A percentile compares a stretch with the other conserved stretches of the same genome.
Evolutionary conservation across 495 filamentous ascomycete species (phyloP).

Genomic region (Paragyromitra xinjiangensis): DNA sequence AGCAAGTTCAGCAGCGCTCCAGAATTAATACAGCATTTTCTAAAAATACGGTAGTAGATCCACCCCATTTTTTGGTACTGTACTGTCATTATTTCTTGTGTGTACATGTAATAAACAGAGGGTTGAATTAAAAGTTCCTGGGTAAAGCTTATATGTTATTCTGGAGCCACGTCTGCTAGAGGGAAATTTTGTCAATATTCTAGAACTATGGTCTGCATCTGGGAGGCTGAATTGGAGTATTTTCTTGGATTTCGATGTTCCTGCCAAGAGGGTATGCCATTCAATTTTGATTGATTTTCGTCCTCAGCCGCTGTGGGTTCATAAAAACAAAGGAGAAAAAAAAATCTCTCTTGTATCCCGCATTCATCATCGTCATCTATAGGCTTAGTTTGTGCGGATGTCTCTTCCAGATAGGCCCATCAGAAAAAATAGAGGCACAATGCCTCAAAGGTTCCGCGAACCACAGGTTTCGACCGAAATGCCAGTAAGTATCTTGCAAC

Average conservation of each 20-base stretch:
- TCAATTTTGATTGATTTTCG: not conserved
- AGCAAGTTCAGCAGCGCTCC: too few species aligned
- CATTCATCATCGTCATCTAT: not conserved
- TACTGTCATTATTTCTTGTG: too few species aligned
- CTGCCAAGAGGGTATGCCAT: not conserved
- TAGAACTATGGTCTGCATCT: too few species aligned
- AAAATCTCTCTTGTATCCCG: not conserved
- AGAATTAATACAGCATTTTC: too few species aligned
- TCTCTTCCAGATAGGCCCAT: not conserved
- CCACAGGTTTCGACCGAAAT: not conserved
- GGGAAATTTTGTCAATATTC: too few species aligned
- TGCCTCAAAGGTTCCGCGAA: not conserved
- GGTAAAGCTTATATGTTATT: too few species aligned
- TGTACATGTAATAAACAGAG: too few species aligned
- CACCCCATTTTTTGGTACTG: too few species aligned
- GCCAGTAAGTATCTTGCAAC: conserved; percentile 9
- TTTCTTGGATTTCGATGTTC: not conserved
- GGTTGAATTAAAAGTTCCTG: too few species aligned
- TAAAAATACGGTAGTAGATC: too few species aligned
- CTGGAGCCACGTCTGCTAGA: too few species aligned
- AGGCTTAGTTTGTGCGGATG: not conserved
- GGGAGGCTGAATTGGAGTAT: not conserved
- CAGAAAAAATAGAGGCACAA: conserved; percentile 4
- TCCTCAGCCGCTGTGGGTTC: not conserved
- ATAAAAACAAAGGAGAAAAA: not conserved